A percentile compares a stretch with the other conserved stretches of the same genome.
phyloP scores from a whole-genome alignment of 106 monocot genomes.

The Dendrobium catenatum region DNA sequence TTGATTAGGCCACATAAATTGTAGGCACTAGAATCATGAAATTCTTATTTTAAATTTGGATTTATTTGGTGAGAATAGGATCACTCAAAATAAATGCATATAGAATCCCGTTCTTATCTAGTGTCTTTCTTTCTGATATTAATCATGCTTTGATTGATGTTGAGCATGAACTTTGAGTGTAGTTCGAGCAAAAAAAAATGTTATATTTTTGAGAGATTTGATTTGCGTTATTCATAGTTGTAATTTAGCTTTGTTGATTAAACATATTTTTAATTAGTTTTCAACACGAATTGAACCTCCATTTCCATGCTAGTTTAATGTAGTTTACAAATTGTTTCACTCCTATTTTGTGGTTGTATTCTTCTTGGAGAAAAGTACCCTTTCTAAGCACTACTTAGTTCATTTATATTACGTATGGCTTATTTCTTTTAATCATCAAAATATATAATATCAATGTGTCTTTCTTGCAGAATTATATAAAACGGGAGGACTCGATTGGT shows the following conservation, averaged over 20 bases:
- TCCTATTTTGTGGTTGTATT: neutral
- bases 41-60: neutral
- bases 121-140: neutral
- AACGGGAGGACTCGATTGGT: slow-evolving; percentile 78
- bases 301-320: neutral
- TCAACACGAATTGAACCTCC: neutral
- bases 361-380: neutral
- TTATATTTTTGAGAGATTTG: neutral
- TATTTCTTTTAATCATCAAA: neutral
- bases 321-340: neutral
- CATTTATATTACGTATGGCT: neutral
- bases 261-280: neutral
- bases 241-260: neutral
- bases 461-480: slow-evolving; percentile 75
- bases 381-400: neutral
- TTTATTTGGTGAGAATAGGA: neutral
- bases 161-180: neutral
- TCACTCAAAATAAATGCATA: neutral
- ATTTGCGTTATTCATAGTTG: neutral
- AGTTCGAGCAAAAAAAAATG: neutral
- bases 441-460: slow-evolving; percentile 4
- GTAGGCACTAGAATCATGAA: neutral
- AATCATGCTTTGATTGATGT: neutral
- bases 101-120: neutral
- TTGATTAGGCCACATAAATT: neutral